A percentile compares a stretch with the other conserved stretches of the same genome.
phyloP scores from a whole-genome alignment of 768 basidiomycete genomes.

The Trametes coccinea region DNA sequence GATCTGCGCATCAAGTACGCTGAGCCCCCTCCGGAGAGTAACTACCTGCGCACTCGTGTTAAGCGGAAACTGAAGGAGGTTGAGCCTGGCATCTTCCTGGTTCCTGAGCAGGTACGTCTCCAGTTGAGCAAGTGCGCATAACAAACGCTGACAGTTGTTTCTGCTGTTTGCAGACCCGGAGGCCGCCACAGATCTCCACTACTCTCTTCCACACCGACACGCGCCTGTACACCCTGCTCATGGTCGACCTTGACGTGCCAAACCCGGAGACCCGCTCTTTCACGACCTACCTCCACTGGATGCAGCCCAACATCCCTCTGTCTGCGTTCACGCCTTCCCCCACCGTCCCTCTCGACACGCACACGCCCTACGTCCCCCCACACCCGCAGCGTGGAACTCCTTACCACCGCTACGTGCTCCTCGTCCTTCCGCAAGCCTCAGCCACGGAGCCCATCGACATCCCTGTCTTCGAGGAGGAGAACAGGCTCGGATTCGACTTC shows the following conservation, averaged over 20 bases:
- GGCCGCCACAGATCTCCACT: slow-evolving; percentile 63
- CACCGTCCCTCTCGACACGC: slow-evolving; percentile 46
- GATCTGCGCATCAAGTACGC: slow-evolving; percentile 71
- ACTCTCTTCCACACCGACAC: slow-evolving; percentile 83
- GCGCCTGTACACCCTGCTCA: slow-evolving; percentile 82
- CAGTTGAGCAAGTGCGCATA: neutral
- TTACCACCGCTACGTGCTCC: slow-evolving; percentile 85
- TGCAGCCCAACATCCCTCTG: slow-evolving; percentile 82
- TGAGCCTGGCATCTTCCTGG: slow-evolving; percentile 69
- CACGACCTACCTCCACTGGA: slow-evolving; percentile 80
- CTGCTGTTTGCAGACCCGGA: slow-evolving; percentile 49
- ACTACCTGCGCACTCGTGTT: slow-evolving; percentile 29
- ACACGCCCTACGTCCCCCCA: slow-evolving; percentile 83
- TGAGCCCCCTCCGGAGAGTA: slow-evolving; percentile 33
- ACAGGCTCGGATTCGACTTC: slow-evolving; percentile 64
- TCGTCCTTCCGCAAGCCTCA: slow-evolving; percentile 72
- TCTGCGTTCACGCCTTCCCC: slow-evolving; percentile 50
- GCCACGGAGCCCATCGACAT: slow-evolving; percentile 31
- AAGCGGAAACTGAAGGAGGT: slow-evolving; percentile 43
- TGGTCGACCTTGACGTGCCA: slow-evolving; percentile 93
- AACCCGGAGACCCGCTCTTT: slow-evolving; percentile 63
- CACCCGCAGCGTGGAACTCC: slow-evolving; percentile 88
- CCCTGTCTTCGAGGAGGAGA: slow-evolving; percentile 23
- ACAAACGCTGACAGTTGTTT: neutral
- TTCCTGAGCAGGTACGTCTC: slow-evolving; percentile 62